Base-by-base conservation (phyloP, 2,329 filamentous ascomycete species). In the Aspergillus quadrilineatus region DNA sequence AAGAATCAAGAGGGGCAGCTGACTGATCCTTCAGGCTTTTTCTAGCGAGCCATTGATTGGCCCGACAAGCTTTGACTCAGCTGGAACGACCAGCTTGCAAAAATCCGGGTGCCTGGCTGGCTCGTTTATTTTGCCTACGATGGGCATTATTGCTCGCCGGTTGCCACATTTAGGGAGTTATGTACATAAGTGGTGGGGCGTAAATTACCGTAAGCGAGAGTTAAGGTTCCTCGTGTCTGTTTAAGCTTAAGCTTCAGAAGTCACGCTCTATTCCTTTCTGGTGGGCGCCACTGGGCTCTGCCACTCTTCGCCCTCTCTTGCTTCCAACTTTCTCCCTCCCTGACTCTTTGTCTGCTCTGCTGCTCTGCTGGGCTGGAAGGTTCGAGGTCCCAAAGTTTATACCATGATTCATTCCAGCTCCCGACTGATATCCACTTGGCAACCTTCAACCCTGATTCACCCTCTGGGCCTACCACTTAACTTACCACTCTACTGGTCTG, bases 211-310 rank as follows among this genome's bases (percentile, higher is more conserved):
- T 71, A 71, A 70, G 67, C 69, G 67, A 70, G 48, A 50, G 68
- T 70, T 70, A 71, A 69, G 67, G 65, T 71, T 71, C 71, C 71
- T 73, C 71, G 72, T 73, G 73, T 75, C 67, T 70, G 71, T 73
- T 75, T 75, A 75, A 75, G 72, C 73, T 75, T 75, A 75, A 75
- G 71, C 70, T 74, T 70, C 69, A 63, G 60, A 62, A 66, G 69
- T 53, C 39, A 39, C 64, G 65, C 69, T 68, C 70, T 70, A 73
- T 68, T 65, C 64, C 63, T 50, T 61, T 65, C 67, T 59, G 54
- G 56, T 59, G 9, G 28, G 39, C 58, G 59, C 60, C 55, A 60
- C 60, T 17, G 4, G 39, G 6, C n/a, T 28, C 22, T 22, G 22
- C 15, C 9, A 22, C 41, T n/a, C 28, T 6, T 34, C 29, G 44